Conservation (phyloP, 140 eudicot species). For the Oenanthe javanica region DNA sequence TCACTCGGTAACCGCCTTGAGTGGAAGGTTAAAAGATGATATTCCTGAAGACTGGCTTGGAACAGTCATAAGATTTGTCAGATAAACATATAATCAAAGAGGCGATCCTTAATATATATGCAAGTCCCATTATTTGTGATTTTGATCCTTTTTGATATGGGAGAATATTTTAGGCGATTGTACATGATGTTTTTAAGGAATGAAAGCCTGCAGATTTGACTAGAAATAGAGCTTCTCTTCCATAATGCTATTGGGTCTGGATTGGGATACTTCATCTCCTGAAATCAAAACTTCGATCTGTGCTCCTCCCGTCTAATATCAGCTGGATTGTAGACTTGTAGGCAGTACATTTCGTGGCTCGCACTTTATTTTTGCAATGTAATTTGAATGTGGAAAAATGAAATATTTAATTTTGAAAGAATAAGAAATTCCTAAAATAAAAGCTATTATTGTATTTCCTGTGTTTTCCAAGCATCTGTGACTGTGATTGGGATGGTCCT, state of each 20-base stretch:
- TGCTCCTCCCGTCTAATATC: not conserved
- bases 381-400: not conserved
- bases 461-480: no score
- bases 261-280: not conserved
- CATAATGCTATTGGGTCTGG: not conserved
- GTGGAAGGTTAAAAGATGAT: constrained; percentile 47
- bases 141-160: not conserved
- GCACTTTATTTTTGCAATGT: not conserved
- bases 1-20: constrained; percentile 60
- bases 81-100: not conserved
- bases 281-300: not conserved
- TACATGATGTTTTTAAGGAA: not conserved
- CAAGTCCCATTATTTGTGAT: not conserved
- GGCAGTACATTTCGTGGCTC: not conserved
- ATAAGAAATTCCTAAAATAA: no score
- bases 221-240: not conserved
- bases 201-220: not conserved
- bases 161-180: not conserved
- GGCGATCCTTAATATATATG: not conserved
- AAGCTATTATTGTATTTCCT: no score
- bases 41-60: constrained; percentile 92
- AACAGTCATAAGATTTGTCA: constrained; percentile 57
- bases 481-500: no score
- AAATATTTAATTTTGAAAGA: no score
- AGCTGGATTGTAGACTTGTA: not conserved